Percentiles rank a stretch among this genome's conserved stretches.
phyloP scores from a whole-genome alignment of 306 rosid species.

The Sicyos edulis region DNA sequence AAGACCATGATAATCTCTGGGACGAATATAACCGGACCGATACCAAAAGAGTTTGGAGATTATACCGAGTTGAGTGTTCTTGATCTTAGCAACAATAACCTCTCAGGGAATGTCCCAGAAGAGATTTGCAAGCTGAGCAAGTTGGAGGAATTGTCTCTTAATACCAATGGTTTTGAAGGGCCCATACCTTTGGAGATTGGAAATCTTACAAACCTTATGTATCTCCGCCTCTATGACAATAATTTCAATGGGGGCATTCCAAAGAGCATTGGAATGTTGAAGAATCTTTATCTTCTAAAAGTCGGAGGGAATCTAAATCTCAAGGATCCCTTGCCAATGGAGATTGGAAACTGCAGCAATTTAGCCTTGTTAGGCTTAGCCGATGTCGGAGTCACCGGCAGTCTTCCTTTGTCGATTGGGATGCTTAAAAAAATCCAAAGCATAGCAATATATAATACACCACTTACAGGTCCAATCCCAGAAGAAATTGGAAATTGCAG shows the following conservation, averaged over 20 bases:
- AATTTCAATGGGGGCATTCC: conserved; percentile 60
- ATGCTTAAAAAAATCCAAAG: conserved; percentile 49
- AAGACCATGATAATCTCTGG: conserved; percentile 45
- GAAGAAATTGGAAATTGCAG: conserved; percentile 82
- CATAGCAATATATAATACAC: conserved; percentile 61
- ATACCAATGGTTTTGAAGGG: conserved; percentile 59
- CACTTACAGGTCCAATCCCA: conserved; percentile 64
- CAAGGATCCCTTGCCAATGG: conserved; percentile 64
- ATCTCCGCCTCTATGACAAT: conserved; percentile 63
- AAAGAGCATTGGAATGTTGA: conserved; percentile 53
- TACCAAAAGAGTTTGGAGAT: conserved; percentile 63
- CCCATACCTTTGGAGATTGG: conserved; percentile 51
- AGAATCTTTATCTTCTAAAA: conserved; percentile 50
- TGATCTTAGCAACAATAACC: conserved; percentile 59
- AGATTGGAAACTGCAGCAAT: conserved; percentile 75
- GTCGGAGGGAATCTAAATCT: conserved; percentile 72
- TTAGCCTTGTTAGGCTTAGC: conserved; percentile 75
- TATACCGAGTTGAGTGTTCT: conserved; percentile 41
- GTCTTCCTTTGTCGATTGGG: conserved; percentile 66
- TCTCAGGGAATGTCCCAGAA: conserved; percentile 59
- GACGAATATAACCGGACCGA: conserved; percentile 52
- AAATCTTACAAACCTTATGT: conserved; percentile 51
- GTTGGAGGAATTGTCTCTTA: conserved; percentile 42
- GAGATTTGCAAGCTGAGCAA: conserved; percentile 61
- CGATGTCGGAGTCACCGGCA: conserved; percentile 70